These are phyloP conservation scores for Dalbergia cochinchinensis DNA, from an alignment of 306 rosid species.

Conservation along the genomic window DNA sequence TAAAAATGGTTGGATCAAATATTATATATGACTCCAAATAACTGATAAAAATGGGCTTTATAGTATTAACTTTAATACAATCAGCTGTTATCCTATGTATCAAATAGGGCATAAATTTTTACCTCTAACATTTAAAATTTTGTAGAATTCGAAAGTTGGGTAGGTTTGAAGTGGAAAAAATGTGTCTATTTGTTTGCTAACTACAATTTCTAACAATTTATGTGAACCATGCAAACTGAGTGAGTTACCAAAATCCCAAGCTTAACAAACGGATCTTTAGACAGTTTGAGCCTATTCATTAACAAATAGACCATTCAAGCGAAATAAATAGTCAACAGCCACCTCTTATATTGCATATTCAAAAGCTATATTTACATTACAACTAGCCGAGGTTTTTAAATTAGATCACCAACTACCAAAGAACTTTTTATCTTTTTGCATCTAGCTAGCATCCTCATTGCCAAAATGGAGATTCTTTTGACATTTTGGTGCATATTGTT, in stretches of 20 bases:
- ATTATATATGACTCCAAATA: too few relatives aligned
- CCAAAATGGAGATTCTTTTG: constrained; percentile 28
- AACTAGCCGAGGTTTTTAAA: not conserved
- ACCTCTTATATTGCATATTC: not conserved
- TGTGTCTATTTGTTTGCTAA: constrained; percentile 1
- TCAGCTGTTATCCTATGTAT: too few relatives aligned
- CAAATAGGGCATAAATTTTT: too few relatives aligned
- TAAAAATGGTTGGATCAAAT: too few relatives aligned
- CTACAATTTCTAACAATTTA: not conserved
- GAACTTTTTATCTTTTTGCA: not conserved
- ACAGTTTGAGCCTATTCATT: not conserved
- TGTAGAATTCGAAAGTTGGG: not conserved
- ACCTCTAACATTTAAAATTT: too few relatives aligned
- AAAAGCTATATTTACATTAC: not conserved
- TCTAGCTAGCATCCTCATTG: not conserved
- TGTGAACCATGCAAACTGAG: constrained; percentile 27
- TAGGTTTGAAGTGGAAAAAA: constrained; percentile 27
- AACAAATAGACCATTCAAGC: not conserved
- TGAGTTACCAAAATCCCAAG: constrained; percentile 35
- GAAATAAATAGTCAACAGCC: not conserved
- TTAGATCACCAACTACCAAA: not conserved
- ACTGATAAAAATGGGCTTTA: too few relatives aligned
- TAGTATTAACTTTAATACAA: too few relatives aligned
- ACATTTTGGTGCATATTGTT: constrained; percentile 20
- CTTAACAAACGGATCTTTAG: constrained; percentile 3